Conservation (phyloP, 306 rosid genomes). For the Malus sylvestris region DNA sequence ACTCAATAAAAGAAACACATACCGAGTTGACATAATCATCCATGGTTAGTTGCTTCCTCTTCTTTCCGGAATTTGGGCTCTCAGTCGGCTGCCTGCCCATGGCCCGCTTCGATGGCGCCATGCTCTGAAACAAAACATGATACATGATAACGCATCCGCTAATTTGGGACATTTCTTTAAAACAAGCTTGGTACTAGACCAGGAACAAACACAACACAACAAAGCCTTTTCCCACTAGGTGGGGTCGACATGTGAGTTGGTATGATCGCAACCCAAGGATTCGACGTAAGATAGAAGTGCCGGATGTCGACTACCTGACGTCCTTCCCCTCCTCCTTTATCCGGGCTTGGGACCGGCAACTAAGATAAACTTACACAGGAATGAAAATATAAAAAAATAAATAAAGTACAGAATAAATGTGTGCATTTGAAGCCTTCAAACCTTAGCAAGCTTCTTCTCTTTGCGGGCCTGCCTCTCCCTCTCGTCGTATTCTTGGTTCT, state of each 20-base stretch:
- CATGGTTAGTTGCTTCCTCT: conserved; percentile 83
- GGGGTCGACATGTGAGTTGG: too few species aligned
- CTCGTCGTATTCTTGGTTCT: conserved; percentile 93
- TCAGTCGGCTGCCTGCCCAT: conserved; percentile 61
- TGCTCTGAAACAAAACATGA: conserved; percentile 40
- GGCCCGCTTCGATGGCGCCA: conserved; percentile 83
- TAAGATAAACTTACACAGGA: too few species aligned
- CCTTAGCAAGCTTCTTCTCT: conserved; percentile 99
- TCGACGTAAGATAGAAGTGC: too few species aligned
- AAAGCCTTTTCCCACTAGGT: too few species aligned
- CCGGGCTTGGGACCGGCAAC: too few species aligned
- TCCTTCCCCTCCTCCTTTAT: too few species aligned
- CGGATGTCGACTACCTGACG: too few species aligned
- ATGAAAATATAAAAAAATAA: too few species aligned
- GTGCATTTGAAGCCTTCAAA: conserved; percentile 5
- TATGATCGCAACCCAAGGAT: too few species aligned
- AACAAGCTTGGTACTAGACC: not conserved
- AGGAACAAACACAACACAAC: not conserved
- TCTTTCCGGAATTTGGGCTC: conserved; percentile 57
- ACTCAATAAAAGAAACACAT: conserved; percentile 11
- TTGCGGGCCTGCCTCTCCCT: conserved; percentile 99
- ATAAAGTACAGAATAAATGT: not conserved
- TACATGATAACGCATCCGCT: not conserved
- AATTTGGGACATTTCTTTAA: not conserved
- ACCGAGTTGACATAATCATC: conserved; percentile 68